Evolutionary conservation across 805 yeast genomes (phyloP).

Genomic region (Starmerella stellata): DNA sequence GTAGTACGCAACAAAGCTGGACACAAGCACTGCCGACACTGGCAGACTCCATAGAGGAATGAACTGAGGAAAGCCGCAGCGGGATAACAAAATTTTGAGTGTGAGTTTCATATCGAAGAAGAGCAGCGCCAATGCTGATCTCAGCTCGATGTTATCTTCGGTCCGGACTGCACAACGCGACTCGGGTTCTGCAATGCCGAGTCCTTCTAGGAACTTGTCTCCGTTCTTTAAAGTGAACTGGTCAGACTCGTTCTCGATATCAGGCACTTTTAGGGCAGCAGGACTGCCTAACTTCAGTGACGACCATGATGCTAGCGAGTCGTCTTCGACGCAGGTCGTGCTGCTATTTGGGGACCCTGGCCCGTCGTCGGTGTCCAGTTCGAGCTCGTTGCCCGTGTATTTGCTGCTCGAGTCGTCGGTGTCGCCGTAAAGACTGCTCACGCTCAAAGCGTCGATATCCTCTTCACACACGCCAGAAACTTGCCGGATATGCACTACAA

Average conservation of each 20-base stretch:
- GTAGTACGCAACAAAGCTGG: too few relatives aligned
- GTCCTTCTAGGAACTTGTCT: background rate
- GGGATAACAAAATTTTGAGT: background rate
- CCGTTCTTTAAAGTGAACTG: background rate
- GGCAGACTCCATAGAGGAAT: background rate
- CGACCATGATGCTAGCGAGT: background rate
- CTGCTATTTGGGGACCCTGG: background rate
- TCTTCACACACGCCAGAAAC: background rate
- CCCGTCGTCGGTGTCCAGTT: background rate
- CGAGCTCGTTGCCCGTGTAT: background rate
- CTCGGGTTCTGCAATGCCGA: background rate
- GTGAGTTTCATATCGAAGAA: background rate
- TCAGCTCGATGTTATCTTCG: background rate
- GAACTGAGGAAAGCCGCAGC: background rate
- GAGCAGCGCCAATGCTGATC: background rate
- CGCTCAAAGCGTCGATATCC: background rate
- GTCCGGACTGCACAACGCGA: background rate
- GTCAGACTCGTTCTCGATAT: background rate
- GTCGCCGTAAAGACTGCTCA: background rate
- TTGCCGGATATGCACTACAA: background rate
- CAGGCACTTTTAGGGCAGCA: background rate
- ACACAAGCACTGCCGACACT: background rate
- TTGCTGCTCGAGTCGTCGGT: background rate
- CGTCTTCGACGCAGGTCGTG: background rate
- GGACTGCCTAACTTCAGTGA: background rate